Conservation (phyloP, 2,329 filamentous ascomycete genomes). For the Talaromyces sp. region DNA sequence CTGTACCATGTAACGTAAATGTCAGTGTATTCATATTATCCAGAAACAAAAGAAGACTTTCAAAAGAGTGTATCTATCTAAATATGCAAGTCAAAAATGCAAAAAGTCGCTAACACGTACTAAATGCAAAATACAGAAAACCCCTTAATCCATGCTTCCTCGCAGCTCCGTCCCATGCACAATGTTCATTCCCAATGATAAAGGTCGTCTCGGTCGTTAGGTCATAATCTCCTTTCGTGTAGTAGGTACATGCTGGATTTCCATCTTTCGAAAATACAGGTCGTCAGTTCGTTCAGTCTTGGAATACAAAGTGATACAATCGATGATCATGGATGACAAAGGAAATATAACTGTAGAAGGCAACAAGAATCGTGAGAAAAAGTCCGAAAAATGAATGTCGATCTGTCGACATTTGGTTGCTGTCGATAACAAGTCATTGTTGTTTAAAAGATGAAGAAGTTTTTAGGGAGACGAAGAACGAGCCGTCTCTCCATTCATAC, state of each 20-base stretch:
- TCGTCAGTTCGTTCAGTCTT: background rate
- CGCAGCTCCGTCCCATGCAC: conserved; percentile 13
- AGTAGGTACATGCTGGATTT: background rate
- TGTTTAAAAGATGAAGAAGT: background rate
- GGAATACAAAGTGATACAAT: conserved; percentile 7
- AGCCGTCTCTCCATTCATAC: background rate
- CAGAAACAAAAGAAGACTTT: background rate
- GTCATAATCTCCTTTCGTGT: conserved; percentile 2
- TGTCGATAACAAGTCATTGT: background rate
- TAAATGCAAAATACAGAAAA: background rate
- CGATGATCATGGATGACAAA: background rate
- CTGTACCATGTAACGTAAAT: background rate
- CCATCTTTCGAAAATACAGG: conserved; percentile 7
- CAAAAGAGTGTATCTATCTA: conserved; percentile 3
- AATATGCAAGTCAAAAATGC: background rate
- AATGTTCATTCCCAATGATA: background rate
- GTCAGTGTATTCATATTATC: background rate
- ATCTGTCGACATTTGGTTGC: background rate
- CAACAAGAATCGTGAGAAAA: background rate
- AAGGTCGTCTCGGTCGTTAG: conserved; percentile 3
- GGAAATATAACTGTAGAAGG: background rate
- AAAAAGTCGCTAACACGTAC: background rate
- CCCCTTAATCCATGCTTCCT: background rate
- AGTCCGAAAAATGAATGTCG: background rate
- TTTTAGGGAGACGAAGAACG: background rate